Evolutionary conservation across 164 flowering plant species (phyloP), one percentile per base, ranked within the genome.

Genomic region (Malania oleifera): DNA sequence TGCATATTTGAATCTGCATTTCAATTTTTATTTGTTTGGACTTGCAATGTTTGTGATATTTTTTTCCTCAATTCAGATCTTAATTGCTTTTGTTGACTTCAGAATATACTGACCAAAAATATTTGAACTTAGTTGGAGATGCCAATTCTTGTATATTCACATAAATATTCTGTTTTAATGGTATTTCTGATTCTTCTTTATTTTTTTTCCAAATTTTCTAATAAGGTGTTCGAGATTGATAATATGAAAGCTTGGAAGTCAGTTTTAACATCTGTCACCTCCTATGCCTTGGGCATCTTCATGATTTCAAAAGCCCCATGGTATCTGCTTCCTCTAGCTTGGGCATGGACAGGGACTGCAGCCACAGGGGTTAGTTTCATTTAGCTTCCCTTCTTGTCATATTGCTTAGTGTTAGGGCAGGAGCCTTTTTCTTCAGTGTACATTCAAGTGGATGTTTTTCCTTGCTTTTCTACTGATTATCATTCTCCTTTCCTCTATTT

Each of bases 281-380:
- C 95, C 14, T 89, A 86, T 73, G 80, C 92, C 2, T 68, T 93
- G 80, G 97, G 97, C 34, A 72, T 89, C 46, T 73, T 82, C 62
- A 70, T 87, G 92, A 84, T 93, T 53, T 54, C 97, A 50, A 90
- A 93, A 73, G 73, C 92, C 23, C 97, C 98, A 34, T 93, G 98
- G 98, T 93, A 87, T 75, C 74, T 93, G 45, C 97, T 93, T 78
- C 98, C 98, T 56, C 68, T 93, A 60, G 95, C 98, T 53, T 93
- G 98, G 97, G 98, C 92, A 41, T 90, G 96, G 96, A 90, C 97
- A 22, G 97, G 98, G 45, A 90, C 98, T 66, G 96, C 98, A 28
- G 56, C 75, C 18, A 87, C 97, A 0, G 99, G 99, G 83, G 98
- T 93, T 29, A 78, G 87, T 68, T 73, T 41, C 26, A 9, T 38